These are phyloP conservation scores for Aspergillus affinis DNA, from an alignment of 495 filamentous ascomycete species.

Conservation along the genomic window DNA sequence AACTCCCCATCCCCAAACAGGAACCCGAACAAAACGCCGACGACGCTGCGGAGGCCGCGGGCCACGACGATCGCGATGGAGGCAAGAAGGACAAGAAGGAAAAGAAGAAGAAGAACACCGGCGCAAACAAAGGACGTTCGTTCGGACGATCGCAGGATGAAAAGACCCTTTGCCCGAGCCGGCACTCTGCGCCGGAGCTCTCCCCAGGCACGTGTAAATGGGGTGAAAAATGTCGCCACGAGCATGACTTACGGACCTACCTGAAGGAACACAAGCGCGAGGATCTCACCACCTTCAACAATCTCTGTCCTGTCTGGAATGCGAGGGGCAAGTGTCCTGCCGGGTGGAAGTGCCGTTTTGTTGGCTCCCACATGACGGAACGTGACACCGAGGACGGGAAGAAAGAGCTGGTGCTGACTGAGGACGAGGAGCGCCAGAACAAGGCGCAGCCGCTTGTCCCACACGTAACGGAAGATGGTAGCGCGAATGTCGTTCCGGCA, in stretches of 20 bases:
- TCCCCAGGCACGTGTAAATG: slow-evolving; percentile 69
- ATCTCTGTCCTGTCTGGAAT: slow-evolving; percentile 79
- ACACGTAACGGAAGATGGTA: slow-evolving; percentile 54
- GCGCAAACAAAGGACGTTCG: slow-evolving; percentile 83
- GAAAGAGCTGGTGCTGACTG: slow-evolving; percentile 74
- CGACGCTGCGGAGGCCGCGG: slow-evolving; percentile 67
- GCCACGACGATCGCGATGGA: slow-evolving; percentile 38
- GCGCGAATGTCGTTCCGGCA: slow-evolving; percentile 69
- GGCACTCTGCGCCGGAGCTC: slow-evolving; percentile 68
- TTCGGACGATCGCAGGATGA: slow-evolving; percentile 81
- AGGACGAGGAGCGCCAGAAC: slow-evolving; percentile 50
- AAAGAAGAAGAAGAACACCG: slow-evolving; percentile 70
- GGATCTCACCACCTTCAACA: slow-evolving; percentile 71
- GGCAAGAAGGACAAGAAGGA: slow-evolving; percentile 51
- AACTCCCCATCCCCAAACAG: slow-evolving; percentile 19
- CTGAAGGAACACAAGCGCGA: slow-evolving; percentile 76
- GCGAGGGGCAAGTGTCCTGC: slow-evolving; percentile 69
- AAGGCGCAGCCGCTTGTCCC: slow-evolving; percentile 34
- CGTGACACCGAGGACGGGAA: slow-evolving; percentile 69
- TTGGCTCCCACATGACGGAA: slow-evolving; percentile 77
- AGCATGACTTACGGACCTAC: slow-evolving; percentile 83
- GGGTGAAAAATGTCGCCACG: slow-evolving; percentile 72
- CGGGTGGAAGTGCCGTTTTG: slow-evolving; percentile 93
- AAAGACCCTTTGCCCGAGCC: slow-evolving; percentile 72
- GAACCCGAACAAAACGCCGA: slow-evolving; percentile 41